Evolutionary conservation across 2,329 filamentous ascomycete species (phyloP).

Genomic region (Blastomyces gilchristii): DNA sequence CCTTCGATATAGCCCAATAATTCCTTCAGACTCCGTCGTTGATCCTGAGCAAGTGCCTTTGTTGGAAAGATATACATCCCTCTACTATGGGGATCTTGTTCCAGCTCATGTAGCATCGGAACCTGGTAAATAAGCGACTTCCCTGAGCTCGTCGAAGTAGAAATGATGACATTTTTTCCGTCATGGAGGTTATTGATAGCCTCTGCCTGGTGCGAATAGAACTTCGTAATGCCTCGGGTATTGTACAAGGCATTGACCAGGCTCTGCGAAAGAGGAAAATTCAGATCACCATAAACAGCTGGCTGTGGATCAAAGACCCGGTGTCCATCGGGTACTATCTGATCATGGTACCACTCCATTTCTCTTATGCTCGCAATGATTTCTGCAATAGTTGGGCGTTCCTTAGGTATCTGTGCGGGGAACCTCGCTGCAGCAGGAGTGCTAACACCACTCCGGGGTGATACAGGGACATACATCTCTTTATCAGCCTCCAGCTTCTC

Average conservation of each 20-base stretch:
- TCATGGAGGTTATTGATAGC: constrained; percentile 80
- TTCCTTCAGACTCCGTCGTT: constrained; percentile 77
- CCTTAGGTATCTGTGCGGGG: constrained; percentile 64
- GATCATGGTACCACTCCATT: constrained; percentile 77
- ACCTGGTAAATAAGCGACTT: constrained; percentile 98
- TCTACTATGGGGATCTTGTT: constrained; percentile 62
- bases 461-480: constrained; percentile 52
- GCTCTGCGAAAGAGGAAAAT: constrained; percentile 78
- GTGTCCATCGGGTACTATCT: constrained; percentile 89
- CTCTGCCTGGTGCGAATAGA: constrained; percentile 88
- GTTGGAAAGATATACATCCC: constrained; percentile 99
- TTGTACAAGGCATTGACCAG: constrained; percentile 96
- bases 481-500: constrained; percentile 51
- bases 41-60: constrained; percentile 91
- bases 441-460: constrained; percentile 34
- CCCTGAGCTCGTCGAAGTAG: constrained; percentile 90
- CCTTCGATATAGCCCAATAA: constrained; percentile 71
- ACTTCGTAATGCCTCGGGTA: constrained; percentile 68
- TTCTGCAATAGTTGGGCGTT: constrained; percentile 68
- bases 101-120: constrained; percentile 77
- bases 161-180: constrained; percentile 79
- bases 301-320: constrained; percentile 80
- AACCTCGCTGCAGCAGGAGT: constrained; percentile 40
- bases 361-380: constrained; percentile 77
- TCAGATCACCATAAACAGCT: constrained; percentile 69